Percentiles rank a stretch among this genome's conserved stretches.
These are phyloP conservation scores for Saccharum spontaneum DNA, from an alignment of 176 grass and related monocot genomes.

Conservation along the genomic window DNA sequence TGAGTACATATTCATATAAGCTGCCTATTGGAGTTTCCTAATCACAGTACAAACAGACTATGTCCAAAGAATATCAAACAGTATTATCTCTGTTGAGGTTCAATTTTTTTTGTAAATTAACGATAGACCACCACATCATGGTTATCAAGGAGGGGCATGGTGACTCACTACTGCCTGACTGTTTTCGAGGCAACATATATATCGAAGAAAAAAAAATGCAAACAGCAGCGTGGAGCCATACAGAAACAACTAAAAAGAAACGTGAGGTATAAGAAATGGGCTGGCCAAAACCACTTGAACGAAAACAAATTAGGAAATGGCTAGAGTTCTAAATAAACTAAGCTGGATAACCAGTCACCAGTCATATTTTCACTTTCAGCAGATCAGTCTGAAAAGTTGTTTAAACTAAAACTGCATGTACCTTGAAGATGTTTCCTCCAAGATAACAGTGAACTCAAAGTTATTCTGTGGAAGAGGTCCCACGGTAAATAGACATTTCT, in stretches of 20 bases:
- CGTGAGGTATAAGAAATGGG: background rate
- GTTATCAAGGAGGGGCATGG: background rate
- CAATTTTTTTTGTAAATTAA: background rate
- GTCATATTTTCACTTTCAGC: slow-evolving; percentile 5
- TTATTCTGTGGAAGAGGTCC: slow-evolving; percentile 81
- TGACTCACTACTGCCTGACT: background rate
- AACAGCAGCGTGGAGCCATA: background rate
- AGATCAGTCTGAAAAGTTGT: background rate
- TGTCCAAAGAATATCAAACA: background rate
- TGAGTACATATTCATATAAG: slow-evolving; percentile 21
- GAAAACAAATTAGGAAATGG: slow-evolving; percentile 7
- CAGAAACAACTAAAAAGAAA: background rate
- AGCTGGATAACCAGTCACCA: background rate
- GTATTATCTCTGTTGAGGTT: background rate
- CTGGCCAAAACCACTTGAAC: background rate
- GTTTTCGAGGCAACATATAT: background rate
- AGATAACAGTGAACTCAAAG: slow-evolving; percentile 75
- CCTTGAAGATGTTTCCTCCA: slow-evolving; percentile 79
- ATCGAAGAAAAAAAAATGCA: background rate
- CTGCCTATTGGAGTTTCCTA: slow-evolving; percentile 14
- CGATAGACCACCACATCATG: background rate
- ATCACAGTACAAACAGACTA: background rate
- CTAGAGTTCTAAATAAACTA: slow-evolving; percentile 5
- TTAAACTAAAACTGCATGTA: slow-evolving; percentile 16
- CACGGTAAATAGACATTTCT: slow-evolving; percentile 85